phyloP scores from a whole-genome alignment of 2,329 filamentous ascomycete genomes.

The Dothistroma septosporum region DNA sequence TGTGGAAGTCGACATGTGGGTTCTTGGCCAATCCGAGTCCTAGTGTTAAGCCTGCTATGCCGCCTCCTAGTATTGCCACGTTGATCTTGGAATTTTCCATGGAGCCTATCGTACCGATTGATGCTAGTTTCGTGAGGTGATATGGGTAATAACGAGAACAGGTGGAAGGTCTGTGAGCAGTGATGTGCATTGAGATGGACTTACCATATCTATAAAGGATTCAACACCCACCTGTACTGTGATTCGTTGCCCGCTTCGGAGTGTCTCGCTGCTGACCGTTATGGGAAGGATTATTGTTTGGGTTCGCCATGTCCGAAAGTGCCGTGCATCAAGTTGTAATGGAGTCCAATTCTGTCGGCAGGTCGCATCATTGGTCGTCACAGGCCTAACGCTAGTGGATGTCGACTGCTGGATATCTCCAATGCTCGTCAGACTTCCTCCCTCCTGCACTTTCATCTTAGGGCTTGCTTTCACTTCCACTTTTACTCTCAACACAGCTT shows the following conservation, averaged over 20 bases:
- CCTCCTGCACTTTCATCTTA: no score
- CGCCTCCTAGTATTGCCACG: constrained; percentile 49
- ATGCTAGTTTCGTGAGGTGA: neutral
- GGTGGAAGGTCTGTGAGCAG: neutral
- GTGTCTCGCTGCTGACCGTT: neutral
- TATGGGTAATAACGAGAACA: neutral
- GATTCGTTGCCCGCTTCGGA: neutral
- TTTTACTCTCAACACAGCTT: no score
- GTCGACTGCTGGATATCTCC: neutral
- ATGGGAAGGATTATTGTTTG: neutral
- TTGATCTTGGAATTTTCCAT: constrained; percentile 28
- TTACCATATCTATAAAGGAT: neutral
- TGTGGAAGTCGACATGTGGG: constrained; percentile 43
- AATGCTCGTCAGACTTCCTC: neutral
- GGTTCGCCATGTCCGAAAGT: neutral
- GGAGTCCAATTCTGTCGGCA: neutral
- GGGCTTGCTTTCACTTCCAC: no score
- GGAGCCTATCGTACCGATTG: constrained; percentile 6
- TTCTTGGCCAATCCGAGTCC: constrained; percentile 46
- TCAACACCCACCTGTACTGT: neutral
- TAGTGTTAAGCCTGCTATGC: constrained; percentile 49
- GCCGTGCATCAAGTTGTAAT: neutral
- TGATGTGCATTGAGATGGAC: neutral
- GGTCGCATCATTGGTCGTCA: neutral
- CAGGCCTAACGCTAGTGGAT: neutral